phyloP scores from a whole-genome alignment of 495 filamentous ascomycete species.

The Trichoderma reesei region DNA sequence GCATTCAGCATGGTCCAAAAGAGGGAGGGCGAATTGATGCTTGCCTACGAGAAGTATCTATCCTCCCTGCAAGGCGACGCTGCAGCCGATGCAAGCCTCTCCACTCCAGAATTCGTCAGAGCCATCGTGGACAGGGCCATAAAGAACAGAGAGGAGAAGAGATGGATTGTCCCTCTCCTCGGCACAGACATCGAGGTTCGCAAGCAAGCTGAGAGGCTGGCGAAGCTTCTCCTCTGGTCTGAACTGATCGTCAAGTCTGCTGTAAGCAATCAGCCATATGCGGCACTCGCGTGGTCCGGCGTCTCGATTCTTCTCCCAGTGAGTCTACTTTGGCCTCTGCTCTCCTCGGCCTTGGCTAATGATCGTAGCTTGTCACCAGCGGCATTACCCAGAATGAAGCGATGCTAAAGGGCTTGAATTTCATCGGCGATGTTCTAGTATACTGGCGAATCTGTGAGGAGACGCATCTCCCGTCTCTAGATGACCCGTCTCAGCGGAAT shows the following conservation, averaged over 20 bases:
- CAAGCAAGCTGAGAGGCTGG: conserved; percentile 21
- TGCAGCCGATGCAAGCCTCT: not conserved
- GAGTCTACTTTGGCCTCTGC: conserved; percentile 9
- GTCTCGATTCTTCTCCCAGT: conserved; percentile 23
- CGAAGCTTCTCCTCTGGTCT: conserved; percentile 25
- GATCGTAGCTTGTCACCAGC: conserved; percentile 19
- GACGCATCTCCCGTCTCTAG: conserved; percentile 3
- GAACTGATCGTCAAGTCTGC: conserved; percentile 20
- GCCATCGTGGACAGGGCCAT: conserved; percentile 16
- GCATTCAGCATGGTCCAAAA: not conserved
- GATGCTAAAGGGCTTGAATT: conserved; percentile 19
- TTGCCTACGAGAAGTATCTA: not conserved
- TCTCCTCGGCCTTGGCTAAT: not conserved
- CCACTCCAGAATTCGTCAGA: not conserved
- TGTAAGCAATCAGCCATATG: conserved; percentile 23
- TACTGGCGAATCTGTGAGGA: conserved; percentile 20
- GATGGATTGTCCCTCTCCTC: conserved; percentile 18
- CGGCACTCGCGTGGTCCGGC: conserved; percentile 26
- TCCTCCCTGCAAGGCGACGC: not conserved
- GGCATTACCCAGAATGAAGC: conserved; percentile 17
- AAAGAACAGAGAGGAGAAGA: conserved; percentile 19
- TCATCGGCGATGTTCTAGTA: conserved; percentile 13
- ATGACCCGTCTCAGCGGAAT: conserved; percentile 6
- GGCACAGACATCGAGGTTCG: conserved; percentile 18
- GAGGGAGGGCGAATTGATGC: not conserved